A percentile compares a stretch with the other conserved stretches of the same genome.
phyloP scores from a whole-genome alignment of 768 basidiomycete genomes.

The Amanita jacksonii region DNA sequence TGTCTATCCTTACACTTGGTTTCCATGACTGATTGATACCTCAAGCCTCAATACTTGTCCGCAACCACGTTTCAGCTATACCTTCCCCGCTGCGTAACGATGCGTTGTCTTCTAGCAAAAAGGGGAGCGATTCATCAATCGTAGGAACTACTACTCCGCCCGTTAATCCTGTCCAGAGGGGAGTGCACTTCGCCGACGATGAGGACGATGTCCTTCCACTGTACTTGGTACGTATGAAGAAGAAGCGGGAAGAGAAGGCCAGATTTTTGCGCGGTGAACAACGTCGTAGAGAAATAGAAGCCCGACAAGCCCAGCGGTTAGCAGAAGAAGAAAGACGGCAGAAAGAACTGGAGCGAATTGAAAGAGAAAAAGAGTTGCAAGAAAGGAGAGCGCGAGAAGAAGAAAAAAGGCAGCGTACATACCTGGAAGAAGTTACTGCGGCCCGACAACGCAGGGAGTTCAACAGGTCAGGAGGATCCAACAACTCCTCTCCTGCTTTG shows the following conservation, averaged over 20 bases:
- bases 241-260: conserved; percentile 65
- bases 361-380: conserved; percentile 39
- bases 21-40: neutral
- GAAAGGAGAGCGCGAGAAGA: conserved; percentile 43
- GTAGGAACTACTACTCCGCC: conserved; percentile 10
- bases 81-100: conserved; percentile 44
- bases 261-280: conserved; percentile 54
- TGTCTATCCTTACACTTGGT: neutral
- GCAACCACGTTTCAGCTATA: conserved; percentile 23
- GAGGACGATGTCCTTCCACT: conserved; percentile 64
- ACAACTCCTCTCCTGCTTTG: conserved; percentile 18
- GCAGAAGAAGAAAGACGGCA: conserved; percentile 33
- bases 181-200: conserved; percentile 58
- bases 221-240: conserved; percentile 62
- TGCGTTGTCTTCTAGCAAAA: conserved; percentile 6
- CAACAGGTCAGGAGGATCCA: conserved; percentile 33
- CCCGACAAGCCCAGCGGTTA: conserved; percentile 39
- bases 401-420: conserved; percentile 42
- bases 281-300: conserved; percentile 39
- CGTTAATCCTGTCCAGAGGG: conserved; percentile 32
- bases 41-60: conserved; percentile 8
- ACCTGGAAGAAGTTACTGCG: conserved; percentile 51
- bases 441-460: conserved; percentile 53
- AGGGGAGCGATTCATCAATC: neutral
- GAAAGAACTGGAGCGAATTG: conserved; percentile 33